These are phyloP conservation scores for Ploettnerulaceae sp. DNA, from an alignment of 2,329 filamentous ascomycete genomes.

Conservation along the genomic window DNA sequence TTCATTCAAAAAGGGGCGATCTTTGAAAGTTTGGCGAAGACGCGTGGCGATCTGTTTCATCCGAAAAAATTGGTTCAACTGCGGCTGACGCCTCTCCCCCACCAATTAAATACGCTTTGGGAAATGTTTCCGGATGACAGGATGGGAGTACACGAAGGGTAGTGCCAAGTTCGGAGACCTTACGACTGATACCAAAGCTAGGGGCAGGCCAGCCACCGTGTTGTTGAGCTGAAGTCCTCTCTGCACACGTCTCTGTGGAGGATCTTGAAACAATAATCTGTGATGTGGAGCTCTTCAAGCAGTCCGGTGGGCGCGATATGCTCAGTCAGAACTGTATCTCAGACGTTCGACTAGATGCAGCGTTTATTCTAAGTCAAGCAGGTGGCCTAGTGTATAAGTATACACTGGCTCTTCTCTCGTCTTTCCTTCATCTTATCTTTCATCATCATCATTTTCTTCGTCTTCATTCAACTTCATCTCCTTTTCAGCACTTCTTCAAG, in stretches of 20 bases:
- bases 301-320: neutral
- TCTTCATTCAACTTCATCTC: neutral
- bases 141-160: neutral
- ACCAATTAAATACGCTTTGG: neutral
- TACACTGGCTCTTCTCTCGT: neutral
- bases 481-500: neutral
- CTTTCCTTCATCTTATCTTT: neutral
- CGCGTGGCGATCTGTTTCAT: neutral
- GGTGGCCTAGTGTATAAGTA: slow-evolving; percentile 6
- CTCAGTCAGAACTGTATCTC: neutral
- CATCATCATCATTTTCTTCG: slow-evolving; percentile 6
- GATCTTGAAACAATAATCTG: slow-evolving; percentile 5
- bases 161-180: neutral
- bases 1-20: too few species aligned
- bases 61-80: neutral
- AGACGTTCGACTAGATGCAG: neutral
- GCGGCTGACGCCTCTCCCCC: neutral
- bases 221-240: neutral
- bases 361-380: neutral
- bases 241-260: slow-evolving; percentile 6
- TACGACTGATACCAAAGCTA: slow-evolving; percentile 4
- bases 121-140: neutral
- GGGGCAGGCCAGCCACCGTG: neutral
- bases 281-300: slow-evolving; percentile 6
- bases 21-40: slow-evolving; percentile 25